These are phyloP conservation scores for Xerocomellus chrysenteron DNA, from an alignment of 768 basidiomycete genomes.

Conservation along the genomic window DNA sequence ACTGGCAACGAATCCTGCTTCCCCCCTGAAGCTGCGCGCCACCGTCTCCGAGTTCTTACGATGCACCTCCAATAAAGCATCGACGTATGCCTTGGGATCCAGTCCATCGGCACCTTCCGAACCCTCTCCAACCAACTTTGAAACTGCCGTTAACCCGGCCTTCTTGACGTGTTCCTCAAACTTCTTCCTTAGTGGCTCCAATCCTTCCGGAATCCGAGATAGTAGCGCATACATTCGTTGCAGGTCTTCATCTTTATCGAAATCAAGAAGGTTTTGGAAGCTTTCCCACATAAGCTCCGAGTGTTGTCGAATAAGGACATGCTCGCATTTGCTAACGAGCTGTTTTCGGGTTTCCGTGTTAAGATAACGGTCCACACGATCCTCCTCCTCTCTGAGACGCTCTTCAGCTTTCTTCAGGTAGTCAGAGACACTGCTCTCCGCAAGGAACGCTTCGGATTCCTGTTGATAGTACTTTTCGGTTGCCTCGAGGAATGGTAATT, in stretches of 20 bases:
- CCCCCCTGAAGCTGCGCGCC: conserved; percentile 83
- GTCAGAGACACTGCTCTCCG: conserved; percentile 86
- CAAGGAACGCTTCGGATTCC: conserved; percentile 89
- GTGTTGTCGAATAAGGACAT: conserved; percentile 87
- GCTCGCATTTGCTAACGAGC: conserved; percentile 81
- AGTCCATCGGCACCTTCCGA: conserved; percentile 54
- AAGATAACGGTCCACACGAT: conserved; percentile 91
- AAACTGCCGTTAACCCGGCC: conserved; percentile 79
- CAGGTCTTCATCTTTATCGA: conserved; percentile 91
- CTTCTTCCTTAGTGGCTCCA: conserved; percentile 86
- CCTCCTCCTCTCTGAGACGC: conserved; percentile 90
- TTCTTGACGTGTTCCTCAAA: conserved; percentile 97
- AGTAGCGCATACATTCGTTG: conserved; percentile 95
- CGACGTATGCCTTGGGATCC: conserved; percentile 94
- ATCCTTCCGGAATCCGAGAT: conserved; percentile 83
- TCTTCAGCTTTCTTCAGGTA: conserved; percentile 95
- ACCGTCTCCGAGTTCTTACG: conserved; percentile 90
- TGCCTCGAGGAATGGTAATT: conserved; percentile 81
- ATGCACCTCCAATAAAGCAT: conserved; percentile 88
- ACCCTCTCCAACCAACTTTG: conserved; percentile 62
- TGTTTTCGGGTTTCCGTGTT: conserved; percentile 85
- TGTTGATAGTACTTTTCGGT: conserved; percentile 91
- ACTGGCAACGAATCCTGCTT: conserved; percentile 90
- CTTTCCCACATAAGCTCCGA: conserved; percentile 86
- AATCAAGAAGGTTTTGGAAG: conserved; percentile 88